Conservation (phyloP, 1,284 basidiomycete genomes). For the Sporisorium sorghi region DNA sequence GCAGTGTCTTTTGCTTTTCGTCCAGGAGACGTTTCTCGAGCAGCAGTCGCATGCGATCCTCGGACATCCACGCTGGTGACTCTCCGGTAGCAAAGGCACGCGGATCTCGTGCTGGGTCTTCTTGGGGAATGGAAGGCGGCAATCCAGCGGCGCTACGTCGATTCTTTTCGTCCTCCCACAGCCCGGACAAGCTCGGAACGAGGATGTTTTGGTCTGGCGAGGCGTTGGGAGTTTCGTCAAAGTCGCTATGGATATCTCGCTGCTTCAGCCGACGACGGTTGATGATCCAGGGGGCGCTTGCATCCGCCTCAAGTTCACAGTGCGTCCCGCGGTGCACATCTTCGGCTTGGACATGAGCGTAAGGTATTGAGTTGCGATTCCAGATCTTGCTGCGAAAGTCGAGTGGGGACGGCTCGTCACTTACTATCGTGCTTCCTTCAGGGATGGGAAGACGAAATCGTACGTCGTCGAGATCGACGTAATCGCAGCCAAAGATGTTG, state of each 20-base stretch:
- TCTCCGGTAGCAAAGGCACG: conserved; percentile 44
- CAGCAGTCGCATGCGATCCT: conserved; percentile 67
- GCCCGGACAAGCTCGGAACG: conserved; percentile 85
- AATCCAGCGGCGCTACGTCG: conserved; percentile 72
- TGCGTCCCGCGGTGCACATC: conserved; percentile 73
- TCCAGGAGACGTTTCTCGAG: conserved; percentile 57
- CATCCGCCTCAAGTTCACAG: conserved; percentile 86
- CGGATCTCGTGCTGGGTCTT: conserved; percentile 49
- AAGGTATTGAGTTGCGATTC: conserved; percentile 40
- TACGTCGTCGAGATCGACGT: conserved; percentile 76
- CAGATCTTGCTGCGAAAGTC: conserved; percentile 36
- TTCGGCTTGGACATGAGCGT: conserved; percentile 39
- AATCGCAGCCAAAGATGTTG: conserved; percentile 93
- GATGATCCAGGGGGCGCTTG: conserved; percentile 82
- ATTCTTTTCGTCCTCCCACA: conserved; percentile 92
- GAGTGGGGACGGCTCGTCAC: conserved; percentile 18
- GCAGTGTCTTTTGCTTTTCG: conserved; percentile 71
- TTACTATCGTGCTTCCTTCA: conserved; percentile 52
- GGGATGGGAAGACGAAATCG: conserved; percentile 73
- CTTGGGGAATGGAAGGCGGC: conserved; percentile 49
- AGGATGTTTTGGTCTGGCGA: conserved; percentile 75
- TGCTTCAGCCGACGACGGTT: conserved; percentile 80
- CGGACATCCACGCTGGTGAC: conserved; percentile 63
- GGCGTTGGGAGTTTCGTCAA: conserved; percentile 36
- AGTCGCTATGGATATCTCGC: conserved; percentile 80